These are phyloP conservation scores for Meredithiella fracta DNA, from an alignment of 2,329 filamentous ascomycete species.

Conservation along the genomic window DNA sequence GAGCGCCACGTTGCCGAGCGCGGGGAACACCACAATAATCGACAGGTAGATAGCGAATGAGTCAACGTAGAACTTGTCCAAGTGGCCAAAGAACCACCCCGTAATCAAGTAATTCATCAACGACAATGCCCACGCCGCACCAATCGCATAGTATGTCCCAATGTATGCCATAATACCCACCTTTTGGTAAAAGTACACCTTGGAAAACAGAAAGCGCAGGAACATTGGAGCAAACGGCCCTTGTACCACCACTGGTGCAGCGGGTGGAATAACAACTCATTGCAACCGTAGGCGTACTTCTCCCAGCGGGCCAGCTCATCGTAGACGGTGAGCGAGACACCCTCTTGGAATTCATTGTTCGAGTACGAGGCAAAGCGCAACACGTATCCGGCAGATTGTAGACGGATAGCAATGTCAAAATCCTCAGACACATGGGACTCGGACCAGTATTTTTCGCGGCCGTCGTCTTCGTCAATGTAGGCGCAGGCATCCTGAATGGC, in stretches of 20 bases:
- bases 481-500: conserved; percentile 24
- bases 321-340: conserved; percentile 56
- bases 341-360: conserved; percentile 54
- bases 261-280: conserved; percentile 54
- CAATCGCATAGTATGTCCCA: conserved; percentile 57
- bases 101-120: conserved; percentile 54
- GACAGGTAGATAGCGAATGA: conserved; percentile 48
- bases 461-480: conserved; percentile 32
- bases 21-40: conserved; percentile 48
- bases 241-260: conserved; percentile 42
- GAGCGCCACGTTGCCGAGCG: conserved; percentile 42
- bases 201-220: conserved; percentile 39
- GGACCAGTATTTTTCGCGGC: conserved; percentile 54
- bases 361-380: conserved; percentile 55
- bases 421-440: conserved; percentile 63
- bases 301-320: conserved; percentile 58
- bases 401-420: conserved; percentile 57
- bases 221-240: conserved; percentile 53
- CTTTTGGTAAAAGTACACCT: conserved; percentile 49
- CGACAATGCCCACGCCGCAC: conserved; percentile 48
- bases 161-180: conserved; percentile 57
- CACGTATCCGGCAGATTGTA: conserved; percentile 51
- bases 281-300: conserved; percentile 57
- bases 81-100: conserved; percentile 51
- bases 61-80: conserved; percentile 52